Evolutionary conservation across 1,284 basidiomycete genomes (phyloP), one percentile per base, ranked within the genome.

Genomic region (Cystobasidium sp.): DNA sequence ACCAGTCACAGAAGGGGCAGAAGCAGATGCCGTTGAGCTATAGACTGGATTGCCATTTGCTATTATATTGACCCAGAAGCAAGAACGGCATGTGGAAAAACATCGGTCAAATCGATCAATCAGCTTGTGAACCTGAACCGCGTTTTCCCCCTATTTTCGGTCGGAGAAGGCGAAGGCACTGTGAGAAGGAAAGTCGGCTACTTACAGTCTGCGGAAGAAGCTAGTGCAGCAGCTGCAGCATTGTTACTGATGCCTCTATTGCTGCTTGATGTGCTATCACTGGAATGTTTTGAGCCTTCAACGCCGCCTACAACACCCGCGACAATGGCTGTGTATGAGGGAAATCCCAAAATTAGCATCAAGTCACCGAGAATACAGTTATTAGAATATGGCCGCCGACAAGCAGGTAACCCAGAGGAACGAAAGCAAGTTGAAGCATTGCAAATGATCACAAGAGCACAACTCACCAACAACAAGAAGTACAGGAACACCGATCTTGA

Each of bases 21-120:
- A 88, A 66, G 91, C 91, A 44, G 89, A 86, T 81, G 90, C 90
- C 76, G 93, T 95, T 71, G 76, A 80, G 8, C 76, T 79, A 69
- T 81, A 81, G 78, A 75, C 76, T 62, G 80, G 82, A 79, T 79
- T 77, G 24, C 79, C 79, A 49, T 74, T 70, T 37, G 49, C 69
- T 72, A 62, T 43, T 44, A n/a, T 37, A n/a, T n/a, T 10, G 31
- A 3, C 7, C 2, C 20, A 22, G 20, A 52, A 39, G 16, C 16
- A 53, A 31, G 43, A 6, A 64, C 5, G 9, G 56, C 43, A 49
- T 16, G 66, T 53, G 52, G 9, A 53, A 53, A 53, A 22, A 20
- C 31, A 31, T 31, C 31, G n/a, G 51, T 18, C 51, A 12, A 12
- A 37, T 56, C 24, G 53, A 18, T 56, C 53, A 31, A 37, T 12